Evolutionary conservation across 495 filamentous ascomycete genomes (phyloP), one percentile per base, ranked within the genome.

Genomic region (Chaetomium fimeti): DNA sequence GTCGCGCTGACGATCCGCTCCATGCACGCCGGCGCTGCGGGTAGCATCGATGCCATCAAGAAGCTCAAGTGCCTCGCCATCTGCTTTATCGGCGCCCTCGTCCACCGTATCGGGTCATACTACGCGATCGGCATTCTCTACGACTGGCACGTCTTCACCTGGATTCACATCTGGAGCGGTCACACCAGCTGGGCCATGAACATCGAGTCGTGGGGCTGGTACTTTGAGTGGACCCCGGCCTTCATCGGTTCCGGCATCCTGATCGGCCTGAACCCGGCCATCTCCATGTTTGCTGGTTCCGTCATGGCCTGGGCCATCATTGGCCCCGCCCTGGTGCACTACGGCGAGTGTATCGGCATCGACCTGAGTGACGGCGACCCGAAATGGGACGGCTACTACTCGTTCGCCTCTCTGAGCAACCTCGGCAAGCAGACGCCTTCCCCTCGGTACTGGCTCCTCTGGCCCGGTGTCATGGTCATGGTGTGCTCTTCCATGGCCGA

Each of bases 171-270:
- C 62, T 88, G 84, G 84, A 79, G 80, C 54, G 71, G 79, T n/a
- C 83, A 85, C 71, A 81, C 61, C 20, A 84, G 82, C 68, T 75
- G 72, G 62, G 85, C 85, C 1, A 66, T 88, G 63, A 78, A 81
- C 57, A 81, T 86, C 25, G 85, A 88, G 72, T 87, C 81, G 62
- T 88, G 86, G 87, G 84, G 85, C 25, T 89, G 86, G 87, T 77
- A 79, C 60, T 77, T 85, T 47, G 85, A 88, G 67, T 86, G 77
- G 74, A 88, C 86, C 0, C 86, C 86, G 0, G 86, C 87, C 42
- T 89, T 89, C 71, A 87, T 88, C 63, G 87, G 87, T 28, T 80
- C 79, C 58, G 86, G 87, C 40, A 85, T 89, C 69, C 79, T 89
- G 48, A 84, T 88, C 65, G 87, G 87, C 63, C 78, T 88, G 53